Conservation (phyloP, 805 yeast genomes). For the Cyberlindnera bimundalis region DNA sequence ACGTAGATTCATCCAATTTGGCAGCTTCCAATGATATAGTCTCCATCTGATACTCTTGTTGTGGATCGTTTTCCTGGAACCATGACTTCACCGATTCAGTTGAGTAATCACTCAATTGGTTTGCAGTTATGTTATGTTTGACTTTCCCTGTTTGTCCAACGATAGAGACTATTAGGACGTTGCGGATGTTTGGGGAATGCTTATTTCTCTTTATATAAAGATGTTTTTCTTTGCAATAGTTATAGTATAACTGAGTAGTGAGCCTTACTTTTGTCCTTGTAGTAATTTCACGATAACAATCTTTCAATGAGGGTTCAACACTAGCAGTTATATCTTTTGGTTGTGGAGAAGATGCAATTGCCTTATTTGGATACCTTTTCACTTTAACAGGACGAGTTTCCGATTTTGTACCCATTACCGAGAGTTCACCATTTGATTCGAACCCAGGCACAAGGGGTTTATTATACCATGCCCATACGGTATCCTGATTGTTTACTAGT, state of each 20-base stretch:
- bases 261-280: conserved; percentile 33
- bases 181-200: conserved; percentile 21
- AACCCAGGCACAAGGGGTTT: conserved; percentile 9
- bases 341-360: neutral
- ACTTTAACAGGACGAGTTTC: conserved; percentile 22
- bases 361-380: conserved; percentile 18
- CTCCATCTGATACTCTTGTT: conserved; percentile 16
- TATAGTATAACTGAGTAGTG: conserved; percentile 35
- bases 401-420: conserved; percentile 22
- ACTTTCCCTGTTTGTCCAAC: conserved; percentile 30
- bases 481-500: conserved; percentile 16
- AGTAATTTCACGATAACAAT: conserved; percentile 31
- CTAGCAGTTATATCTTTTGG: conserved; percentile 1
- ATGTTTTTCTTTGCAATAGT: conserved; percentile 35
- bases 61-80: conserved; percentile 6
- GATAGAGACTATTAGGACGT: conserved; percentile 31
- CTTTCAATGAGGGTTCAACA: conserved; percentile 23
- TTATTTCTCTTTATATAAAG: conserved; percentile 31
- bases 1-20: conserved; percentile 29
- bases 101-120: conserved; percentile 26
- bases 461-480: conserved; percentile 28
- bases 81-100: conserved; percentile 30
- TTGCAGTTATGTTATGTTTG: conserved; percentile 11
- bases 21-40: conserved; percentile 36
- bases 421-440: conserved; percentile 19